Percentiles rank a stretch among this genome's conserved stretches.
Evolutionary conservation across 306 rosid genomes (phyloP).

Genomic region (Vicia sativa): DNA sequence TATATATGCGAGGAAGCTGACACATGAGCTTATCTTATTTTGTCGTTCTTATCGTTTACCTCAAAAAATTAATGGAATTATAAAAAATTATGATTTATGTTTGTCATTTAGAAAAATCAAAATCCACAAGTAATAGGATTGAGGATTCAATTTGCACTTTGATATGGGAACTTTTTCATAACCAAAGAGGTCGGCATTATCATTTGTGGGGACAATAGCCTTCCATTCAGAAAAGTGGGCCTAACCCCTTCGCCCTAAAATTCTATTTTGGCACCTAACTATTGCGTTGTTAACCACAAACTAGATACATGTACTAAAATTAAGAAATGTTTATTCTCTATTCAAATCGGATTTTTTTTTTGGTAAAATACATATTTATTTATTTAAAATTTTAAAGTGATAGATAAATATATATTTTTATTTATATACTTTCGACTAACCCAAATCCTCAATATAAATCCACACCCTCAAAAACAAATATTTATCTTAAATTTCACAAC

Average conservation of each 20-base stretch:
- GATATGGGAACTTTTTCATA: conserved; percentile 6
- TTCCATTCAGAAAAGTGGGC: not conserved
- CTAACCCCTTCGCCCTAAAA: conserved; percentile 13
- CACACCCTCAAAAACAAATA: too few relatives aligned
- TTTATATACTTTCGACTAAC: too few relatives aligned
- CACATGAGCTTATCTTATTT: conserved; percentile 49
- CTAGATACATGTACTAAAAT: not conserved
- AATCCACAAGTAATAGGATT: not conserved
- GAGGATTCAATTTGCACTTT: conserved; percentile 32
- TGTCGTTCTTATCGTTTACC: conserved; percentile 52
- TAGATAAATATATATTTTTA: too few relatives aligned
- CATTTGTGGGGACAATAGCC: conserved; percentile 45
- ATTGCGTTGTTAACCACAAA: not conserved
- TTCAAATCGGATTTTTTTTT: too few relatives aligned
- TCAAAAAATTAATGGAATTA: conserved; percentile 29
- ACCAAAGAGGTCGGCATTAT: conserved; percentile 42
- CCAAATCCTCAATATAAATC: too few relatives aligned
- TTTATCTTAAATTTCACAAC: too few relatives aligned
- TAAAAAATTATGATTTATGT: conserved; percentile 48
- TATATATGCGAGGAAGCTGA: conserved; percentile 42
- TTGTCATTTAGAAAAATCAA: conserved; percentile 35
- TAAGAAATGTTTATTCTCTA: too few relatives aligned
- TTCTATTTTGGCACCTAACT: conserved; percentile 32
- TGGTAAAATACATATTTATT: too few relatives aligned
- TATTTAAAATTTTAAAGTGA: too few relatives aligned